Evolutionary conservation across 306 rosid genomes (phyloP).

Genomic region (Prinsepia uniflora): DNA sequence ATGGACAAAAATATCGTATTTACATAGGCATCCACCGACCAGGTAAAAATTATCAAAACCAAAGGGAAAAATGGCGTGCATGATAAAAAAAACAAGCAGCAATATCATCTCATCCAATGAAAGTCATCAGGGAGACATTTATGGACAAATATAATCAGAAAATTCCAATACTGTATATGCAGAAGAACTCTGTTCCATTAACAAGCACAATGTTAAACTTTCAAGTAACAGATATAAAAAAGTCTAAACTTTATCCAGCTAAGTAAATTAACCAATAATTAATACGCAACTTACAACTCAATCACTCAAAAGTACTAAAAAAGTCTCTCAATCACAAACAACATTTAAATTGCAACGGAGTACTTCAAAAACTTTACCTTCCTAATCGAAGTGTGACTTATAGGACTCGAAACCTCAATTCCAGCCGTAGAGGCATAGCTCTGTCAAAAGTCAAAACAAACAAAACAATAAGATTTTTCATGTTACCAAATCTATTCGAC

Average conservation of each 20-base stretch:
- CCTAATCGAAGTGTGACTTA: conserved; percentile 79
- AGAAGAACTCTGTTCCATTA: neutral
- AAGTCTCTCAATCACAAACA: conserved; percentile 3
- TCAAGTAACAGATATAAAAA: neutral
- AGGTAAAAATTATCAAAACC: neutral
- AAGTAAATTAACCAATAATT: conserved; percentile 27
- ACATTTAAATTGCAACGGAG: neutral
- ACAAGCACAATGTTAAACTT: neutral
- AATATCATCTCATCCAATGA: neutral
- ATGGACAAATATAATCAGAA: neutral
- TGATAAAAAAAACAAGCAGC: neutral
- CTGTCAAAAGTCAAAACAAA: conserved; percentile 27
- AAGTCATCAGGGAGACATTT: neutral
- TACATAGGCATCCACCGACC: neutral
- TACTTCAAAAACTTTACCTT: conserved; percentile 39
- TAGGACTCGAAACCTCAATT: conserved; percentile 78
- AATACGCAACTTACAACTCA: conserved; percentile 11
- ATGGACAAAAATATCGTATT: neutral
- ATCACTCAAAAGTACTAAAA: neutral
- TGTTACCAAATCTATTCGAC: neutral
- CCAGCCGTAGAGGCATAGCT: conserved; percentile 60
- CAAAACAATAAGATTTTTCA: neutral
- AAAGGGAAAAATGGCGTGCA: neutral
- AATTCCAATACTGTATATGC: neutral
- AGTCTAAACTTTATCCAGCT: conserved; percentile 31